Evolutionary conservation across 2,329 filamentous ascomycete genomes (phyloP), one percentile per base, ranked within the genome.

Genomic region (Aspergillus sp.): DNA sequence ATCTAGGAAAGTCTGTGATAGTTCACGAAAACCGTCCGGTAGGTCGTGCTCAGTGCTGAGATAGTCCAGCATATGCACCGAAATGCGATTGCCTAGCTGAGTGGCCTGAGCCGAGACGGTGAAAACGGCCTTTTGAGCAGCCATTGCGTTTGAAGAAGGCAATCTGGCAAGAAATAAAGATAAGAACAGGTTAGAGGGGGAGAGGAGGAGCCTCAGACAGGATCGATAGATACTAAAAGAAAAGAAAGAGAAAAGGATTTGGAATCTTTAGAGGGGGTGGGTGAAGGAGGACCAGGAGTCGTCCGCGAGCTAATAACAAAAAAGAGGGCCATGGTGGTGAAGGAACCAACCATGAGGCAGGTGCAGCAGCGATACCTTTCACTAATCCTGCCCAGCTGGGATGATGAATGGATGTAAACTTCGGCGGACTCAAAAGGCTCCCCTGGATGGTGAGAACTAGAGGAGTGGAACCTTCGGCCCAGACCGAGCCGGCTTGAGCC

Each of bases 1-100:
- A 58, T 90, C 87, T 60, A 91, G 81, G 68, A 90, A 89, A 64
- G 88, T 86, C 62, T 83, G 82, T 8, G 88, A 86, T 19, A 90
- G 80, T 25, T 80, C 76, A 60, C 84, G 82, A 71, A 88, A 85
- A 32, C 84, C 83, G 54, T 81, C 76, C 0, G 83, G 82, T 38
- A 83, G 79, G 38, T 81, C 76, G 66, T 84, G 86, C 60, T 82
- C 80, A 4, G 83, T 81, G 57, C 83, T 84, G 21, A 88, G 79
- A 63, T 87, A 88, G 71, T 89, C 86, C 42, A 88, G 80, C 78
- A 88, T 84, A 64, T 83, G 84, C 50, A 88, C 83, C 0, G 87
- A 84, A 65, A 90, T 88, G 62, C 81, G 83, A 71, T 89, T 87
- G 60, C 85, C 86, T 25, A 86, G 79, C 53, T 81, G 75, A 2